These are phyloP conservation scores for Cutaneotrichosporon daszewskae DNA, from an alignment of 1,284 basidiomycete genomes.

Conservation along the genomic window DNA sequence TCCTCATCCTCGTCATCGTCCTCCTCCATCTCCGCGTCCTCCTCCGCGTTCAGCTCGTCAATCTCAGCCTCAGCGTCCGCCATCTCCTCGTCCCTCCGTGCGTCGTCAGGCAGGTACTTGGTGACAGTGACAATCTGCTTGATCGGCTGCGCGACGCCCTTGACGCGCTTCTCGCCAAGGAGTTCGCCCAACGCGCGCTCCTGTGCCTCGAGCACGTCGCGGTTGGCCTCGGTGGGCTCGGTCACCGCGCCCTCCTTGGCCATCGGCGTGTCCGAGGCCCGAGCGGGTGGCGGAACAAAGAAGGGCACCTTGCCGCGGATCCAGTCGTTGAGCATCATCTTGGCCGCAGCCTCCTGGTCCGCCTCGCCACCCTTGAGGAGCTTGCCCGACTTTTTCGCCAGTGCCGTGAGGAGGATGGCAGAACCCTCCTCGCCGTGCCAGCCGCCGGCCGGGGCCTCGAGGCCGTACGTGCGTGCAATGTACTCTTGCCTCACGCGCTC, in stretches of 20 bases:
- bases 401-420: constrained; percentile 73
- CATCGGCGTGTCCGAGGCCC: constrained; percentile 30
- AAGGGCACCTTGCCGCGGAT: constrained; percentile 72
- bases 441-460: constrained; percentile 56
- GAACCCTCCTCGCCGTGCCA: constrained; percentile 52
- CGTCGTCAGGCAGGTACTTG: constrained; percentile 52
- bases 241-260: constrained; percentile 26
- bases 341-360: constrained; percentile 85
- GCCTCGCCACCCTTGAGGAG: constrained; percentile 92
- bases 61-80: constrained; percentile 35
- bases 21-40: constrained; percentile 33
- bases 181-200: constrained; percentile 43
- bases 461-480: constrained; percentile 81
- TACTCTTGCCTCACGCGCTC: constrained; percentile 87
- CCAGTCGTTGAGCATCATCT: constrained; percentile 96
- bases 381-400: constrained; percentile 87
- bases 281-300: constrained; percentile 51
- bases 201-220: constrained; percentile 41
- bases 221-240: constrained; percentile 25
- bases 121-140: constrained; percentile 55
- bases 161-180: constrained; percentile 49
- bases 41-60: constrained; percentile 57
- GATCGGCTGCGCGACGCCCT: constrained; percentile 55
- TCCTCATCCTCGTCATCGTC: constrained; percentile 38
- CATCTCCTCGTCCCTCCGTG: constrained; percentile 41